Conservation (phyloP, 805 yeast genomes). For the Monosporozyma siamensis region DNA sequence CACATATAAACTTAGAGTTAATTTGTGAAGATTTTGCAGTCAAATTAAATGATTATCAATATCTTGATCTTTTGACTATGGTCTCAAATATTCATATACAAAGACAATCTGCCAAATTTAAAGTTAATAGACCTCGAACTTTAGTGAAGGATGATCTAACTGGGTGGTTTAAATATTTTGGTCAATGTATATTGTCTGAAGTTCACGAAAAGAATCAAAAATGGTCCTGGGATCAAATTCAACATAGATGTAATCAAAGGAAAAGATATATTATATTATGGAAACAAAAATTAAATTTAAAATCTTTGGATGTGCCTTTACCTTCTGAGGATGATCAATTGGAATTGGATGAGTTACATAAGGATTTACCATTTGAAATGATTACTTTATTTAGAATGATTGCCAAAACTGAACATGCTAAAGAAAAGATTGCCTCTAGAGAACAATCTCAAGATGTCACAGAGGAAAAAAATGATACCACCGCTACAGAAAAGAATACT, state of each 20-base stretch:
- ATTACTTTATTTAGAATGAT: conserved; percentile 76
- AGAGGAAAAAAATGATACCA: neutral
- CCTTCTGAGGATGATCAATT: conserved; percentile 31
- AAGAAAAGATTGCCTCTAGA: conserved; percentile 35
- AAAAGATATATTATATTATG: conserved; percentile 57
- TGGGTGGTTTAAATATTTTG: conserved; percentile 79
- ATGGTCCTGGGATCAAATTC: conserved; percentile 85
- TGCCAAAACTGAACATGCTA: conserved; percentile 57
- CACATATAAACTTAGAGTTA: conserved; percentile 66
- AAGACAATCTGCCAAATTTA: conserved; percentile 66
- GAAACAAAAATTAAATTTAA: conserved; percentile 43
- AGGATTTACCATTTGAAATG: conserved; percentile 59
- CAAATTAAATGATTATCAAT: conserved; percentile 75
- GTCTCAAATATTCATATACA: conserved; percentile 76
- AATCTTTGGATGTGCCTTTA: conserved; percentile 24
- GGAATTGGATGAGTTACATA: conserved; percentile 46
- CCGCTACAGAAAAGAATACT: conserved; percentile 1
- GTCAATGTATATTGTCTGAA: conserved; percentile 63
- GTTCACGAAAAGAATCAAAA: conserved; percentile 70
- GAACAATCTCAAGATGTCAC: conserved; percentile 7
- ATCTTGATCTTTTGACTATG: conserved; percentile 70
- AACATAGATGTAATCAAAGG: conserved; percentile 63
- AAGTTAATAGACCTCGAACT: conserved; percentile 56
- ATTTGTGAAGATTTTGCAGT: conserved; percentile 85
- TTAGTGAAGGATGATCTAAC: conserved; percentile 49